Conservation (phyloP, 129 eudicot genomes). For the Sambucus nigra region DNA sequence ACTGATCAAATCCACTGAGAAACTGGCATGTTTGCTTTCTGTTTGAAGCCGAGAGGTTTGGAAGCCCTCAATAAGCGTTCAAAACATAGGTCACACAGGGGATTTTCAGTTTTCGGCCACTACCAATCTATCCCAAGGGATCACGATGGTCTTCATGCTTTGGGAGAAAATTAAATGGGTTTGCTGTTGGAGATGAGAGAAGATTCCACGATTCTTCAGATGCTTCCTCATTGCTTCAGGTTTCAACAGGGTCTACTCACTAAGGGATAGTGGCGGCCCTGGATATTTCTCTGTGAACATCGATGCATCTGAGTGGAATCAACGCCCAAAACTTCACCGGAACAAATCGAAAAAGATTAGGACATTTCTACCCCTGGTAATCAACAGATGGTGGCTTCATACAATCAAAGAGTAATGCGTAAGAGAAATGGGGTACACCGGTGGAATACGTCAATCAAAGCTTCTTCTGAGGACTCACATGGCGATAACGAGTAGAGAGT, state of each 20-base stretch:
- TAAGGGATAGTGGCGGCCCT: slow-evolving; percentile 30
- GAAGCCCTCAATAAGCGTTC: slow-evolving; percentile 66
- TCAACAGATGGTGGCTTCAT: slow-evolving; percentile 16
- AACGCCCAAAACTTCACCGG: slow-evolving; percentile 38
- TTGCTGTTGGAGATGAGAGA: slow-evolving; percentile 51
- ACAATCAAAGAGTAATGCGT: slow-evolving; percentile 30
- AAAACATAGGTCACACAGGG: slow-evolving; percentile 82
- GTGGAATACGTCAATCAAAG: slow-evolving; percentile 44
- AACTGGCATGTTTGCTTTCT: slow-evolving; percentile 91
- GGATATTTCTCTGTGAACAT: slow-evolving; percentile 38
- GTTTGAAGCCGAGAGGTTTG: slow-evolving; percentile 75
- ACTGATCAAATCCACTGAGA: slow-evolving; percentile 41
- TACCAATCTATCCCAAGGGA: slow-evolving; percentile 43
- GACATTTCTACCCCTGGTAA: slow-evolving; percentile 24
- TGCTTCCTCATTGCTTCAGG: slow-evolving; percentile 39
- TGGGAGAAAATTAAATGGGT: slow-evolving; percentile 51
- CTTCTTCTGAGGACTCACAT: slow-evolving; percentile 20
- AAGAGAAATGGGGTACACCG: slow-evolving; percentile 36
- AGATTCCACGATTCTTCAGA: slow-evolving; percentile 41
- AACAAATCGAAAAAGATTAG: slow-evolving; percentile 43
- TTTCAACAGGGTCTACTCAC: slow-evolving; percentile 39
- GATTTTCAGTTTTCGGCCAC: slow-evolving; percentile 44
- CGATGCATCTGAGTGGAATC: slow-evolving; percentile 44
- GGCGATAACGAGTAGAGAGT: slow-evolving; percentile 3
- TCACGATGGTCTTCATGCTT: slow-evolving; percentile 43